Conservation (phyloP, 768 basidiomycete species). For the Kwoniella pini region DNA sequence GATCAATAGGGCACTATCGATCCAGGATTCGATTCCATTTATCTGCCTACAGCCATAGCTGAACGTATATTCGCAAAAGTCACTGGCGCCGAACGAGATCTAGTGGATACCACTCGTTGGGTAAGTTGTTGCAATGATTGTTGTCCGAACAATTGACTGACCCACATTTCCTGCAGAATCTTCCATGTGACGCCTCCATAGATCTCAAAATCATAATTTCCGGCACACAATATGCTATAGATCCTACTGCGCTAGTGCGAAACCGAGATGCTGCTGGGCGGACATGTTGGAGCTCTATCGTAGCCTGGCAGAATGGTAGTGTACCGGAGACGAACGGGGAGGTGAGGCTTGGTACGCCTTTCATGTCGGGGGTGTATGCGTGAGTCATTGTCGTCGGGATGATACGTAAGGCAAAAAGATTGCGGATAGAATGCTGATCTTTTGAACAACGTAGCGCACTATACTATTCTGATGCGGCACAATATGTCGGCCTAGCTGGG, state of each 20-base stretch:
- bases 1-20: slow-evolving; percentile 40
- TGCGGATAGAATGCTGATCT: not conserved
- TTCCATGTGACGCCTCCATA: slow-evolving; percentile 46
- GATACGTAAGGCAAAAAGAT: no score
- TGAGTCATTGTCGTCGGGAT: slow-evolving; percentile 22
- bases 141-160: no score
- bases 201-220: slow-evolving; percentile 43
- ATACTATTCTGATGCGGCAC: slow-evolving; percentile 35
- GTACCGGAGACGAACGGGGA: slow-evolving; percentile 40
- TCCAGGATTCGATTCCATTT: slow-evolving; percentile 47
- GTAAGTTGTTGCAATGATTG: slow-evolving; percentile 24
- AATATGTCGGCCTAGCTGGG: slow-evolving; percentile 50
- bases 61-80: slow-evolving; percentile 33
- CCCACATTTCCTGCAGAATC: slow-evolving; percentile 28
- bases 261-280: slow-evolving; percentile 17
- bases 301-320: slow-evolving; percentile 48
- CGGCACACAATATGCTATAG: slow-evolving; percentile 37
- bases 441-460: slow-evolving; percentile 21
- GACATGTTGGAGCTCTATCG: slow-evolving; percentile 44
- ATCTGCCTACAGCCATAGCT: slow-evolving; percentile 40
- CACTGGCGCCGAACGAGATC: slow-evolving; percentile 32
- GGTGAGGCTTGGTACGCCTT: slow-evolving; percentile 51
- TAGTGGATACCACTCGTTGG: slow-evolving; percentile 38
- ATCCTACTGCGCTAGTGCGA: slow-evolving; percentile 40
- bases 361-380: slow-evolving; percentile 49